These are phyloP conservation scores for Drechslerella dactyloides DNA, from an alignment of 2,329 filamentous ascomycete genomes.

Conservation along the genomic window DNA sequence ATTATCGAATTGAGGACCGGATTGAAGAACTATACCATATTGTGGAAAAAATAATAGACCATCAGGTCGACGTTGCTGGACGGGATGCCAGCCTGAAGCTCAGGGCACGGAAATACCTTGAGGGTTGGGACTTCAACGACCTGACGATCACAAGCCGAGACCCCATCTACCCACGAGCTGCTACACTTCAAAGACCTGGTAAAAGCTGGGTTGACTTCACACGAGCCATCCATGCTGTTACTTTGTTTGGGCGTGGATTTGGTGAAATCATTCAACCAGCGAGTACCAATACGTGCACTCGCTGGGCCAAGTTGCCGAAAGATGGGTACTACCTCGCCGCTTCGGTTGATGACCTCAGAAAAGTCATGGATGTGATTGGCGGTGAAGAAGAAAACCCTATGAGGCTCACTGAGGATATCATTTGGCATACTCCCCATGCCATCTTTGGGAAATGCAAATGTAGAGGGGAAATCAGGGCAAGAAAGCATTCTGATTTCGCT, in stretches of 20 bases:
- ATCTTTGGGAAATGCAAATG: slow-evolving; percentile 53
- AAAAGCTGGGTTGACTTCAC: slow-evolving; percentile 55
- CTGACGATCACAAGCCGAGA: slow-evolving; percentile 50
- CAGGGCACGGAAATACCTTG: slow-evolving; percentile 52
- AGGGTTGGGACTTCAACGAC: slow-evolving; percentile 56
- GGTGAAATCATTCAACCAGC: slow-evolving; percentile 55
- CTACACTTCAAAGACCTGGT: slow-evolving; percentile 21
- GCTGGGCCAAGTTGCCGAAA: slow-evolving; percentile 55
- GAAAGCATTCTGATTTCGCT: slow-evolving; percentile 19
- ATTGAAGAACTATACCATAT: slow-evolving; percentile 46
- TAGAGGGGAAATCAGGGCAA: slow-evolving; percentile 25
- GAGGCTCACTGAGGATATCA: slow-evolving; percentile 47
- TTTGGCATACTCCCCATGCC: slow-evolving; percentile 49
- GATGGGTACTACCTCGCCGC: slow-evolving; percentile 56
- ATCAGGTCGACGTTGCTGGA: slow-evolving; percentile 48
- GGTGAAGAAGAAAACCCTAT: slow-evolving; percentile 46
- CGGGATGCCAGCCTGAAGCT: not conserved
- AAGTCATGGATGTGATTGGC: slow-evolving; percentile 56
- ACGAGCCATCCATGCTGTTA: slow-evolving; percentile 51
- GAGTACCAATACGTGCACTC: slow-evolving; percentile 51
- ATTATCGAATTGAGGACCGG: not conserved
- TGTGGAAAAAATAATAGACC: slow-evolving; percentile 55
- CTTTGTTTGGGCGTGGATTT: slow-evolving; percentile 54
- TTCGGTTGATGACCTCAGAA: slow-evolving; percentile 53
- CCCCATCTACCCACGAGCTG: slow-evolving; percentile 51